A percentile compares a stretch with the other conserved stretches of the same genome.
Conservation (phyloP, 805 yeast species). For the Metschnikowia kofuensis region DNA sequence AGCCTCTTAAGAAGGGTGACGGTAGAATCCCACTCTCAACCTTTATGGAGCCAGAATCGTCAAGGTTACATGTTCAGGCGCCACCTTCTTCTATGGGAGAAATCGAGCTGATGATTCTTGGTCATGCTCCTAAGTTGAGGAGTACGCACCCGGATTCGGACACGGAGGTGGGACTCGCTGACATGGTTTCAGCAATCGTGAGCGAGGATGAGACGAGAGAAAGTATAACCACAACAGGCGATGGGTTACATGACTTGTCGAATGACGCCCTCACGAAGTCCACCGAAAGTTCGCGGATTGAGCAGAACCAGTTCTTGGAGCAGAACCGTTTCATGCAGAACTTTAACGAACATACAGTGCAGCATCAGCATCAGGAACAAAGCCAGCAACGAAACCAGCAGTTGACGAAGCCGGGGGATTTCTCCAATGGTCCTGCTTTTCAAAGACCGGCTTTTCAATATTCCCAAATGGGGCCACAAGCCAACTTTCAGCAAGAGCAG, state of each 20-base stretch:
- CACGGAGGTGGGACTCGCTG: constrained; percentile 11
- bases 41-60: background rate
- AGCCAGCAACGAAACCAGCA: background rate
- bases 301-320: background rate
- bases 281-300: constrained; percentile 8
- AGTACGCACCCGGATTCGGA: constrained; percentile 4
- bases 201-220: constrained; percentile 14
- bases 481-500: background rate
- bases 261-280: constrained; percentile 7
- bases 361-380: background rate
- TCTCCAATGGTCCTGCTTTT: background rate
- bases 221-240: constrained; percentile 3
- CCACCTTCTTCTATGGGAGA: constrained; percentile 32
- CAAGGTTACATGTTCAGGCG: background rate
- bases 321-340: background rate
- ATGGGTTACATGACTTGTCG: constrained; percentile 1
- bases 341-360: background rate
- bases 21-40: background rate
- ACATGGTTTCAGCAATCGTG: constrained; percentile 17
- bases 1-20: background rate
- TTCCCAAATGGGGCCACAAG: background rate
- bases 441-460: background rate
- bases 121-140: constrained; percentile 28
- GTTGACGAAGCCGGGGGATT: background rate
- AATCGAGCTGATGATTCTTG: constrained; percentile 34